Percentiles rank a stretch among this genome's conserved stretches.
Conservation (phyloP, 139 green algal genomes). For the Chara braunii region DNA sequence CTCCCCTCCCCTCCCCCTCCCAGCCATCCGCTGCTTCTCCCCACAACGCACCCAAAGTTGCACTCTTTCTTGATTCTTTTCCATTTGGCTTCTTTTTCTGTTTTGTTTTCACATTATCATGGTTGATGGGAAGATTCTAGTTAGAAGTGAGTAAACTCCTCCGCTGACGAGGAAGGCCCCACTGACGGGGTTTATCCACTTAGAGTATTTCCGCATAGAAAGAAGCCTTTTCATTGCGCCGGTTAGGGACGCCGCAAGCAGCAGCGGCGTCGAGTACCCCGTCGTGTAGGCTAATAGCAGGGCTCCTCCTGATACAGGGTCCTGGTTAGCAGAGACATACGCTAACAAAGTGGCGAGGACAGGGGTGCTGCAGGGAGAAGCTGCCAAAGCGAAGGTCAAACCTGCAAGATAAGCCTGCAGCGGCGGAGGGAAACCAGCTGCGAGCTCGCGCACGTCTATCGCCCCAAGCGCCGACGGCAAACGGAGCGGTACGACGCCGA, state of each 20-base stretch:
- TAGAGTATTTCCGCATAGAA: constrained; percentile 58
- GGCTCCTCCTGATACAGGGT: constrained; percentile 53
- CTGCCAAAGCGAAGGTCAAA: constrained; percentile 85
- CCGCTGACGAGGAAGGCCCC: constrained; percentile 24
- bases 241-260: constrained; percentile 77
- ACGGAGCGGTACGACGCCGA: constrained; percentile 64
- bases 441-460: neutral
- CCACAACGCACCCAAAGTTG: neutral
- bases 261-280: constrained; percentile 86
- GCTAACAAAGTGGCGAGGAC: constrained; percentile 89
- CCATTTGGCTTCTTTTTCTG: too few relatives aligned
- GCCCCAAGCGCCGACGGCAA: neutral
- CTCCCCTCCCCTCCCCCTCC: neutral
- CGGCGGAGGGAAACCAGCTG: neutral
- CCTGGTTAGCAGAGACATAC: constrained; percentile 63
- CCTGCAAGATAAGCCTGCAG: constrained; percentile 82
- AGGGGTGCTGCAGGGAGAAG: constrained; percentile 89
- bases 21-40: neutral
- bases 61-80: too few relatives aligned
- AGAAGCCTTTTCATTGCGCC: constrained; percentile 66
- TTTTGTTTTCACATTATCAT: too few relatives aligned
- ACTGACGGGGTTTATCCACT: constrained; percentile 76
- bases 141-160: constrained; percentile 29
- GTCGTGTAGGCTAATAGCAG: constrained; percentile 84
- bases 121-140: constrained; percentile 11